Conservation (phyloP, 208 protist species). For the Naegleria gruberi region DNA sequence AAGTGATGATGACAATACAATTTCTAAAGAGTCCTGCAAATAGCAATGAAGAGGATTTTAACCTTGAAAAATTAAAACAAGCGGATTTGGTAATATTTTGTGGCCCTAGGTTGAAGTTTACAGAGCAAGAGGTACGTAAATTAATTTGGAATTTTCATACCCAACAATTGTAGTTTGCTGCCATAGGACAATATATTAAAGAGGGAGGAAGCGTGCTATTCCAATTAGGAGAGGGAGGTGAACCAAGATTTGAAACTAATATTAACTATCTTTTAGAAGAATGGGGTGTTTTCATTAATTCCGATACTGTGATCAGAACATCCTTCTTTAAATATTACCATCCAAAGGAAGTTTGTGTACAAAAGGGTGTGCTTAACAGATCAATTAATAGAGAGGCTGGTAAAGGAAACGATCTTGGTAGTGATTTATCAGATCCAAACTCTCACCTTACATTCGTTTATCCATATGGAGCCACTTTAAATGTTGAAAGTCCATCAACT, state of each 20-base stretch:
- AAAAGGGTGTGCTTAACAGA: conserved; percentile 84
- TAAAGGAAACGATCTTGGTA: conserved; percentile 49
- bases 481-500: conserved; percentile 79
- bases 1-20: conserved; percentile 82
- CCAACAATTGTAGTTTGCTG: conserved; percentile 44
- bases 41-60: conserved; percentile 37
- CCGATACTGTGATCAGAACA: conserved; percentile 83
- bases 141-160: too few species aligned
- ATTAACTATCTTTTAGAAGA: conserved; percentile 64
- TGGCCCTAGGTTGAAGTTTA: conserved; percentile 61
- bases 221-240: conserved; percentile 78
- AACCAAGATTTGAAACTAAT: conserved; percentile 46
- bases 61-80: conserved; percentile 54
- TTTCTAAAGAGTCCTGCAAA: too few species aligned
- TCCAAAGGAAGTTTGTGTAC: conserved; percentile 85
- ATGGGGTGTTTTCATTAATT: conserved; percentile 78
- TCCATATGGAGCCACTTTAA: conserved; percentile 84
- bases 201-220: conserved; percentile 78
- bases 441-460: conserved; percentile 79
- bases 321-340: conserved; percentile 90
- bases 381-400: conserved; percentile 79
- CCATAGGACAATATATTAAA: conserved; percentile 69
- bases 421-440: conserved; percentile 31
- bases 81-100: conserved; percentile 67
- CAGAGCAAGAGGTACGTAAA: conserved; percentile 36